Conservation (phyloP, 805 yeast species). For the Brettanomyces custersianus region DNA sequence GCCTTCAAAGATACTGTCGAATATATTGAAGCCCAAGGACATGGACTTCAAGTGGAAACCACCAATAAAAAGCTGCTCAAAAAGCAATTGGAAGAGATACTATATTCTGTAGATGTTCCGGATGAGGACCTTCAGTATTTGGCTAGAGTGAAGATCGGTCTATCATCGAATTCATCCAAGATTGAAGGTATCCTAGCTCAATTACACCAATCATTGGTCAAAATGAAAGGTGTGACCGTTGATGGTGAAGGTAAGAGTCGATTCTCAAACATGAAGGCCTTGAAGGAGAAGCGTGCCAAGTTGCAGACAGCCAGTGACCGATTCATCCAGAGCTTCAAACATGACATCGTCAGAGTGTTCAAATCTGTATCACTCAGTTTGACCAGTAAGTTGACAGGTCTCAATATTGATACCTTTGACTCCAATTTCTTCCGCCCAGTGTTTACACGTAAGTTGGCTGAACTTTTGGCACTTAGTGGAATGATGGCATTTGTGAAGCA, state of each 20-base stretch:
- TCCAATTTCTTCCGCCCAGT: conserved; percentile 7
- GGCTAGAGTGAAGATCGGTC: conserved; percentile 38
- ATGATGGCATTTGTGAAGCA: conserved; percentile 51
- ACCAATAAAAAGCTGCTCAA: conserved; percentile 72
- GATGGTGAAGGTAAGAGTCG: conserved; percentile 29
- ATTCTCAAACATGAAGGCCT: conserved; percentile 60
- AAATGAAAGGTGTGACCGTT: conserved; percentile 41
- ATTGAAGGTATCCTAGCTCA: conserved; percentile 49
- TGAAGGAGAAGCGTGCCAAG: conserved; percentile 51
- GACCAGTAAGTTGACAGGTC: conserved; percentile 21
- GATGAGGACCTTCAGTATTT: conserved; percentile 42
- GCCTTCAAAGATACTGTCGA: conserved; percentile 61
- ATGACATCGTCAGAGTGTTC: conserved; percentile 17
- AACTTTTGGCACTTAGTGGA: conserved; percentile 38
- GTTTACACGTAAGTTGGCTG: conserved; percentile 24
- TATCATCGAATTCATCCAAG: conserved; percentile 30
- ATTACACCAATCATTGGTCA: conserved; percentile 55
- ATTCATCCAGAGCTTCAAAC: conserved; percentile 39
- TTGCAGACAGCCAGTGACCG: conserved; percentile 47
- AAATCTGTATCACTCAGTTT: conserved; percentile 20
- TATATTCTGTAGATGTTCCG: conserved; percentile 63
- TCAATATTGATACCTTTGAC: conserved; percentile 6
- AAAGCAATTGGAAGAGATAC: conserved; percentile 57
- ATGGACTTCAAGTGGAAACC: conserved; percentile 76
- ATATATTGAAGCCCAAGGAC: conserved; percentile 63